Base-by-base conservation (phyloP, 331 rosid genomes). In the Acacia concinna region DNA sequence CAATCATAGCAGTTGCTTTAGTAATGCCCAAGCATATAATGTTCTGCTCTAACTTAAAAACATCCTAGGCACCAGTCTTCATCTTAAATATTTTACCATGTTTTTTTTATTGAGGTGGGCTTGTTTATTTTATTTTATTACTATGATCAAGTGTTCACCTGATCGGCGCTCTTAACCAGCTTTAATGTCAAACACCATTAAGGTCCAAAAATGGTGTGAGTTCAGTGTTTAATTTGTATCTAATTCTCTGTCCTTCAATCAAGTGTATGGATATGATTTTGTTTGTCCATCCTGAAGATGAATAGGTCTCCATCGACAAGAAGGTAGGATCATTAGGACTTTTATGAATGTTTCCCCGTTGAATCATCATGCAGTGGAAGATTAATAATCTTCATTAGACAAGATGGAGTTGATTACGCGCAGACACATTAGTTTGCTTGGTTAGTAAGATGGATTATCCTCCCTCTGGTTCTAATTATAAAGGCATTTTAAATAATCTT, bases 11-110 rank as follows among this genome's bases (percentile, higher is more conserved):
- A 67, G 75, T 87, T 82, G 65, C 83, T 79, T 72, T 68, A 74
- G 85, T 62, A 9, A 77, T 83, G 80, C 70, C 77, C 73, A 79
- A 72, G 84, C 80, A 82, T 40, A 65, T 71, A 56, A 62, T 64
- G 85, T 77, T 82, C 74, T 81, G 88, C 86, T 85, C 80, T 87
- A 79, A 80, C 81, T 84, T 38, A 38, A 77, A 21, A 78, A 83
- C 87, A 86, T 84, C 83, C 83, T 79, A 43, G 54, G 52, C 82
- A 79, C 38, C 54, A 18, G 85, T 82, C 79, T 84, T 67, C 68
- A 78, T 86, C 79, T 78, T 64, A 27, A 67, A 81, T 32, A 40
- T 76, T 43, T 23, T 70, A 73, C 81, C 56, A 23, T 81, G 75
- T 31, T 23, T 20, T 74, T 49, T 40, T 21, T 54, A 56, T 56